Evolutionary conservation across 2,329 filamentous ascomycete genomes (phyloP), one percentile per base, ranked within the genome.

Genomic region (Epichloe baconii): DNA sequence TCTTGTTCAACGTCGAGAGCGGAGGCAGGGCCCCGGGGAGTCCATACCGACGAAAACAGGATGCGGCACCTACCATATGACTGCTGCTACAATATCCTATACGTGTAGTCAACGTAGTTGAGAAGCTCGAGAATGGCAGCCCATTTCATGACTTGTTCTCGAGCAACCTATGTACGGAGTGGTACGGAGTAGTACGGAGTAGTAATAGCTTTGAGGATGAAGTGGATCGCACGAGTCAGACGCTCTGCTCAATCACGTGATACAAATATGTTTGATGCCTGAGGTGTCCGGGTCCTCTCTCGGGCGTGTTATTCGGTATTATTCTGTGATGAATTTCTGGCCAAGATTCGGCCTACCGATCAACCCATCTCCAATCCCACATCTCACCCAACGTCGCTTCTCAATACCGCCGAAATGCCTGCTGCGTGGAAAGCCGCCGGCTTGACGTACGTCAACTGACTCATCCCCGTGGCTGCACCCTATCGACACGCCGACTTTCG

Each of bases 401-500:
- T 35, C 61, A 68, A 70, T 58, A 65, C 67, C 70, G 69, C 69
- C 80, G 88, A 80, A 76, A 98, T 97, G 93, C 79, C 86, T 75
- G 91, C 90, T 78, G 88, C 90, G 70, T 98, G 91, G 93, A 97
- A 96, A 86, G 82, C 90, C 68, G 88, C 93, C 71, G 93, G 93
- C 74, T 79, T 97, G 70, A 94, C 84, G 90, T 95, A 86, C 72
- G 88, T 79, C 61, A 62, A 68, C 65, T 64, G 58, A 62, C 40
- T 48, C 54, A 53, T 47, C 36, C 48, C 44, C 49, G 36, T 50
- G 10, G 48, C 36, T 34, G 19, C 35, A 19, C 48, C 43, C 26
- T n/a, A 3, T n/a, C 48, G 12, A 35, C 41, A 7, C 21, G 14
- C 26, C 38, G 23, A 48, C 23, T 41, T 37, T 23, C 41, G 21